These are phyloP conservation scores for Protomyces lactucae-debilis DNA, from an alignment of 1,139 yeast genomes.

Conservation along the genomic window DNA sequence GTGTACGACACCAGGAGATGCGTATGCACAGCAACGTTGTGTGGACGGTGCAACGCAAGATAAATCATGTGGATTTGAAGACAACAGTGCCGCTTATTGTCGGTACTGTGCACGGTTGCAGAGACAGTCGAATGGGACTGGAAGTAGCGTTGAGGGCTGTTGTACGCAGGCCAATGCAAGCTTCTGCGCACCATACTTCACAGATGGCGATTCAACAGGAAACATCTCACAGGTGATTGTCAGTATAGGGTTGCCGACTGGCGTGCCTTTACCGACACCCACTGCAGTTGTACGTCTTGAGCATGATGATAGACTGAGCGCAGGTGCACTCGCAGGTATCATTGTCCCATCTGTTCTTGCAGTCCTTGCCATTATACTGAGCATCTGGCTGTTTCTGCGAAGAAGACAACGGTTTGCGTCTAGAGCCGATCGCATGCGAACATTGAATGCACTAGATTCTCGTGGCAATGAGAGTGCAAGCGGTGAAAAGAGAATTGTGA, in stretches of 20 bases:
- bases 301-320: background rate
- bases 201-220: background rate
- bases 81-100: constrained; percentile 12
- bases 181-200: background rate
- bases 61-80: constrained; percentile 18
- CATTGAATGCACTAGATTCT: background rate
- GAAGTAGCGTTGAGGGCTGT: background rate
- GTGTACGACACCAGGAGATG: constrained; percentile 19
- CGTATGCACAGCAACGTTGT: constrained; percentile 12
- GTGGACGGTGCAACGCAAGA: constrained; percentile 21
- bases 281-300: background rate
- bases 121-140: constrained; percentile 13
- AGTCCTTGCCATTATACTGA: background rate
- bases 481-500: background rate
- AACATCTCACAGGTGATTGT: background rate
- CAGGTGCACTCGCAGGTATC: background rate
- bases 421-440: background rate
- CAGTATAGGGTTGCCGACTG: background rate
- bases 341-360: background rate
- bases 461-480: background rate
- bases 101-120: constrained; percentile 11
- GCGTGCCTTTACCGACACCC: background rate
- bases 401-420: background rate
- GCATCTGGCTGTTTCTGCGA: background rate
- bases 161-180: background rate